Evolutionary conservation across 2,329 filamentous ascomycete genomes (phyloP).

Genomic region (Magnaporthales sp.): DNA sequence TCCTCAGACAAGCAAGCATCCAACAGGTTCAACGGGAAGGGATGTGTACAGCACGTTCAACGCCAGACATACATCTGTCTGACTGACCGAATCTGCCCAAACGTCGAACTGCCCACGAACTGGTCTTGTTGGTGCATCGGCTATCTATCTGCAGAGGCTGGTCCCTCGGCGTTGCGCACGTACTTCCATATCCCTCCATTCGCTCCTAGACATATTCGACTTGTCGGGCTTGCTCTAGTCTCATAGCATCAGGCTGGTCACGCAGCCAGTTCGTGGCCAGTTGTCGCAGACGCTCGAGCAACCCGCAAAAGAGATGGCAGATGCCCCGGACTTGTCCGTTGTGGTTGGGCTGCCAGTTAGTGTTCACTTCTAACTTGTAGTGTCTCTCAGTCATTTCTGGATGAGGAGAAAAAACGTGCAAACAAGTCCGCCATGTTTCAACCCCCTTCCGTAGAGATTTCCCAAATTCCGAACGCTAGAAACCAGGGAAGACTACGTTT

Average conservation of each 20-base stretch:
- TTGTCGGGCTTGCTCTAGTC: neutral
- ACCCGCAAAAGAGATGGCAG: neutral
- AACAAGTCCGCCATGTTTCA: neutral
- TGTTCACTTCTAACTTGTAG: neutral
- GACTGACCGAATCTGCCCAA: neutral
- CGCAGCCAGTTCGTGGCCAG: neutral
- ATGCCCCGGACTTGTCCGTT: neutral
- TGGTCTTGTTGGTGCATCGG: neutral
- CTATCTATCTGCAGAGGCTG: neutral
- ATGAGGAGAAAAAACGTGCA: neutral
- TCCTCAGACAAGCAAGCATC: neutral
- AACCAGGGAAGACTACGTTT: neutral
- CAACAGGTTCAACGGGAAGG: neutral
- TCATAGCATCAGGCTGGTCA: neutral
- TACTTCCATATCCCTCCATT: neutral
- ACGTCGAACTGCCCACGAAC: neutral
- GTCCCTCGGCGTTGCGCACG: neutral
- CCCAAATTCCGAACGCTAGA: neutral
- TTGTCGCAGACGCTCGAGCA: neutral
- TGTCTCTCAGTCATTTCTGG: neutral
- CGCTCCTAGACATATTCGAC: neutral
- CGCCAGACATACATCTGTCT: neutral
- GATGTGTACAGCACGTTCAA: neutral
- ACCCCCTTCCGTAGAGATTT: neutral
- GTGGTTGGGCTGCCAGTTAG: neutral